Evolutionary conservation across 306 rosid species (phyloP), one percentile per base, ranked within the genome.

Genomic region (Quercus alba): DNA sequence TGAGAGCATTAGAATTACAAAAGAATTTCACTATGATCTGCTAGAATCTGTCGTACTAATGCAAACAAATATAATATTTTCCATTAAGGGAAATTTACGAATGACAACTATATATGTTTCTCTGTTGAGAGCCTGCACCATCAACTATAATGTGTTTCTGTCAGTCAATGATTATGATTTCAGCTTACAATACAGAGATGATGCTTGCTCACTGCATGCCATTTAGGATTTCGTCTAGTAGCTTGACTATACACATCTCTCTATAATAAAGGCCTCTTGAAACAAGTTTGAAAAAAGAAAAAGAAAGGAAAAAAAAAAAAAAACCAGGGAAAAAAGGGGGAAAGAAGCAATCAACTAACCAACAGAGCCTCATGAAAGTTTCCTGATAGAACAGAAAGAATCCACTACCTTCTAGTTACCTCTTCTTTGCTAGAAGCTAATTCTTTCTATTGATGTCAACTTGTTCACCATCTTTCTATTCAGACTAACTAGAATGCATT

Each of bases 171-270:
- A 68, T 83, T 61, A 11, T 74, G 73, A 77, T 66, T 26, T 84
- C 75, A 21, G 54, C 77, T 78, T 80, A 35, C 38, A 77, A 33
- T 56, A 31, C 26, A 72, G 56, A 75, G 85, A 80, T 56, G 82
- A 82, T 81, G 81, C 61, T 77, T 82, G 61, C 82, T 88, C 80
- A 61, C 76, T 80, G 81, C 78, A 83, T 72, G 81, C 82, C 85
- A 83, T 83, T 77, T 67, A 30, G 74, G 66, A 80, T 63, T 78
- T 78, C 76, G 75, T 66, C 81, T 81, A 81, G 80, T 61, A 73
- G 83, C 86, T 84, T 79, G 69, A 83, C 93, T 91, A 86, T 89
- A 82, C 94, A 88, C 79, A 86, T 78, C 83, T 87, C 74, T 84
- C 64, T 80, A 33, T 46, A 75, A 77, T 75, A 78, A 84, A 78